These are phyloP conservation scores for Prunus kanzakura DNA, from an alignment of 306 rosid species.

Conservation along the genomic window DNA sequence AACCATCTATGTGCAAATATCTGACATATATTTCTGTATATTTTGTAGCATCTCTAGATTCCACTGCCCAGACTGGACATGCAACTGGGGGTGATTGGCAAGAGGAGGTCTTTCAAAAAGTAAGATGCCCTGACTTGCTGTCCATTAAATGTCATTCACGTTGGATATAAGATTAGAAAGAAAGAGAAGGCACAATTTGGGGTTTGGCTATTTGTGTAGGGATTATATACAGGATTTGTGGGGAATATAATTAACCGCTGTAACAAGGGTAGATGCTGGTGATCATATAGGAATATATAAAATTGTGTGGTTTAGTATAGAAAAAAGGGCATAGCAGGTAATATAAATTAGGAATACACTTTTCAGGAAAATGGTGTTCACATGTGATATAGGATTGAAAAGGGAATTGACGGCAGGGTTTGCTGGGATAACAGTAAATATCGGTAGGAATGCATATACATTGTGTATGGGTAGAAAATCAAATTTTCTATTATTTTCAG, in stretches of 20 bases:
- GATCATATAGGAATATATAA: background rate
- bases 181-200: background rate
- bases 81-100: conserved; percentile 63
- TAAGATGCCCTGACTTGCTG: conserved; percentile 18
- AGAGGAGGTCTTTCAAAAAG: conserved; percentile 73
- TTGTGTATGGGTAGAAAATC: background rate
- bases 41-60: conserved; percentile 62
- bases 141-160: background rate
- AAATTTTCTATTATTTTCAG: background rate
- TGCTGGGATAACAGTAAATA: background rate
- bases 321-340: background rate
- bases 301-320: background rate
- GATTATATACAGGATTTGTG: background rate
- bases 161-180: background rate
- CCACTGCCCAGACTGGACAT: conserved; percentile 57
- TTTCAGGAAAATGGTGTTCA: background rate
- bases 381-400: background rate
- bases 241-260: background rate
- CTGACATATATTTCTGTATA: conserved; percentile 3
- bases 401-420: background rate
- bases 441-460: background rate
- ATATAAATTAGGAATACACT: background rate
- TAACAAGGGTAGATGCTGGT: background rate
- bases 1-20: background rate
- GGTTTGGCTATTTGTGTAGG: background rate